Evolutionary conservation across 2,329 filamentous ascomycete genomes (phyloP).

Genomic region (Madurella mycetomatis): DNA sequence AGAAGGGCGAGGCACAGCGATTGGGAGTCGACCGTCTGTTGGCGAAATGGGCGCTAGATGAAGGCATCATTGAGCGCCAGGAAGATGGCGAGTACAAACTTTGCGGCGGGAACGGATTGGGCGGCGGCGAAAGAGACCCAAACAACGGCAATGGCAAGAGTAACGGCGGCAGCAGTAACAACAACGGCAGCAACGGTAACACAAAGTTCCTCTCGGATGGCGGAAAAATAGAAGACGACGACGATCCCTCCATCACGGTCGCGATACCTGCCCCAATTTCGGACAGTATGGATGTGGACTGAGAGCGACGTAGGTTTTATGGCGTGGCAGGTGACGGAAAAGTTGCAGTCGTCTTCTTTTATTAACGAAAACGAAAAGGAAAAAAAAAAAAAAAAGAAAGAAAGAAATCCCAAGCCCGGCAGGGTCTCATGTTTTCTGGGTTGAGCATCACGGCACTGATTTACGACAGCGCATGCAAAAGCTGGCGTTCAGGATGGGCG

Average conservation of each 20-base stretch:
- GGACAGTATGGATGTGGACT: conserved; percentile 26
- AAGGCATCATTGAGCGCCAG: conserved; percentile 57
- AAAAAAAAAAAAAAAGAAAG: too few relatives aligned
- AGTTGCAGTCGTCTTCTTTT: not conserved
- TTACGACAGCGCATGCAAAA: not conserved
- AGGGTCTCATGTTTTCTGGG: not conserved
- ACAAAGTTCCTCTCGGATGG: conserved; percentile 14
- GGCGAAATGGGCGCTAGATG: conserved; percentile 58
- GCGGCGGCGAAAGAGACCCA: conserved; percentile 6
- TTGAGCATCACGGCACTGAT: not conserved
- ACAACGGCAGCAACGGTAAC: conserved; percentile 11
- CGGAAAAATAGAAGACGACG: conserved; percentile 22
- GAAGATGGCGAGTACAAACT: conserved; percentile 55
- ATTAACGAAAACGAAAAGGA: too few relatives aligned
- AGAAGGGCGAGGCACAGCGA: conserved; percentile 59
- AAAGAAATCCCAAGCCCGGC: too few relatives aligned
- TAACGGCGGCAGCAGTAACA: conserved; percentile 18
- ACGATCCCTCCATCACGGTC: conserved; percentile 28
- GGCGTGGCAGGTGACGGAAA: not conserved
- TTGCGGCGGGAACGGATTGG: conserved; percentile 38
- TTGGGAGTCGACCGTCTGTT: conserved; percentile 56
- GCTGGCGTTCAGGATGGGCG: not conserved
- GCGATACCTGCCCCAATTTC: conserved; percentile 19
- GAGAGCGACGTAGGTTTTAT: not conserved
- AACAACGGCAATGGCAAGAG: conserved; percentile 4